Evolutionary conservation across 768 basidiomycete genomes (phyloP).

Genomic region (Galerina marginata): DNA sequence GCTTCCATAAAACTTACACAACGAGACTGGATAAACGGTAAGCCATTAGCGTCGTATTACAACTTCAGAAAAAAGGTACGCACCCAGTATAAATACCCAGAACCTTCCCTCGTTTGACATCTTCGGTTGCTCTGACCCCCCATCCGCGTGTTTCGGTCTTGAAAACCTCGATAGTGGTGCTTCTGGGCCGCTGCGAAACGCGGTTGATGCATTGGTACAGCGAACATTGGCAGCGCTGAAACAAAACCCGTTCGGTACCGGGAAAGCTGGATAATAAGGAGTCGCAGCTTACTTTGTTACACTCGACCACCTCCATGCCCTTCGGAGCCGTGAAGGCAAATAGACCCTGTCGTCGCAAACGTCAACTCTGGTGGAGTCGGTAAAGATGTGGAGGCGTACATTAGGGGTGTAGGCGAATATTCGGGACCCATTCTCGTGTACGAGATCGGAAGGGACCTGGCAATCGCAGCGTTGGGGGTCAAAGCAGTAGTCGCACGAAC

Average conservation of each 20-base stretch:
- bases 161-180: slow-evolving; percentile 68
- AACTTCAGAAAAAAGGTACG: slow-evolving; percentile 15
- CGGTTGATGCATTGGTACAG: slow-evolving; percentile 55
- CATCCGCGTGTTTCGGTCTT: slow-evolving; percentile 64
- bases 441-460: slow-evolving; percentile 48
- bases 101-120: slow-evolving; percentile 58
- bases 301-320: slow-evolving; percentile 65
- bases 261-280: not conserved
- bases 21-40: slow-evolving; percentile 39
- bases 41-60: slow-evolving; percentile 5
- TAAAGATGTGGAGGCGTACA: slow-evolving; percentile 25
- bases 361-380: not conserved
- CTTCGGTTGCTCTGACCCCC: slow-evolving; percentile 58
- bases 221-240: slow-evolving; percentile 52
- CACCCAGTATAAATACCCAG: slow-evolving; percentile 76
- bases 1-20: slow-evolving; percentile 39
- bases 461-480: slow-evolving; percentile 48
- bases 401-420: slow-evolving; percentile 50
- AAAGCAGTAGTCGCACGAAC: slow-evolving; percentile 47
- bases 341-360: slow-evolving; percentile 43
- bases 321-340: slow-evolving; percentile 48
- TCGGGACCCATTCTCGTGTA: slow-evolving; percentile 31
- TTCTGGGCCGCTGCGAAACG: slow-evolving; percentile 63
- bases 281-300: slow-evolving; percentile 54
- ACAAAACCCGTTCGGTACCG: not conserved